These are phyloP conservation scores for Cubamyces sp. DNA, from an alignment of 768 basidiomycete genomes.

Conservation along the genomic window DNA sequence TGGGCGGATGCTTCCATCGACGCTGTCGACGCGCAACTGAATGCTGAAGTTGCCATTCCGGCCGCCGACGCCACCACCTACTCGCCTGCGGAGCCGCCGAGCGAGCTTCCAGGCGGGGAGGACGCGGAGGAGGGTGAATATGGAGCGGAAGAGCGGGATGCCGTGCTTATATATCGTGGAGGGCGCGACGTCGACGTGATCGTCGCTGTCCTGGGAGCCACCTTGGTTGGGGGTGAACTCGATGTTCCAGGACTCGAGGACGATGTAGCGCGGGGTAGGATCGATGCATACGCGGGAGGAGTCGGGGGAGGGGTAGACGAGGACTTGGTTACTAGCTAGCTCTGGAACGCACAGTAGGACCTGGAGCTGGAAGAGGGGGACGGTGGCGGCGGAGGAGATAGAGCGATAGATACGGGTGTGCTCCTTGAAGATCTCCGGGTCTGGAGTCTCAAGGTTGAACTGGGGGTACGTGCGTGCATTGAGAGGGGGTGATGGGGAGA, in stretches of 20 bases:
- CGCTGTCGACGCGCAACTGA: conserved; percentile 48
- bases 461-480: conserved; percentile 33
- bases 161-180: conserved; percentile 86
- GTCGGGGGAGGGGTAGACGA: conserved; percentile 66
- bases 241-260: conserved; percentile 75
- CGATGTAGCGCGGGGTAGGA: conserved; percentile 67
- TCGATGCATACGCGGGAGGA: conserved; percentile 66
- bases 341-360: conserved; percentile 76
- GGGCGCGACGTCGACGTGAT: conserved; percentile 56
- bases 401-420: conserved; percentile 63
- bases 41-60: conserved; percentile 52
- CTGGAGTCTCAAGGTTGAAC: conserved; percentile 85
- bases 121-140: conserved; percentile 72
- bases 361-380: conserved; percentile 64
- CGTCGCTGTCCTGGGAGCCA: conserved; percentile 20
- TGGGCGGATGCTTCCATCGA: conserved; percentile 33
- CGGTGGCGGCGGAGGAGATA: conserved; percentile 47
- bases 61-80: conserved; percentile 35
- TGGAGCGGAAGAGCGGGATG: conserved; percentile 78
- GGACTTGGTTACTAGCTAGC: conserved; percentile 66
- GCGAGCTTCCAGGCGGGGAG: conserved; percentile 78
- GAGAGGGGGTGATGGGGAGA: conserved; percentile 1
- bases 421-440: conserved; percentile 68
- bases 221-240: conserved; percentile 40
- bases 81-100: conserved; percentile 57